Evolutionary conservation across 2,329 filamentous ascomycete genomes (phyloP).

Genomic region (Alternaria sp.): DNA sequence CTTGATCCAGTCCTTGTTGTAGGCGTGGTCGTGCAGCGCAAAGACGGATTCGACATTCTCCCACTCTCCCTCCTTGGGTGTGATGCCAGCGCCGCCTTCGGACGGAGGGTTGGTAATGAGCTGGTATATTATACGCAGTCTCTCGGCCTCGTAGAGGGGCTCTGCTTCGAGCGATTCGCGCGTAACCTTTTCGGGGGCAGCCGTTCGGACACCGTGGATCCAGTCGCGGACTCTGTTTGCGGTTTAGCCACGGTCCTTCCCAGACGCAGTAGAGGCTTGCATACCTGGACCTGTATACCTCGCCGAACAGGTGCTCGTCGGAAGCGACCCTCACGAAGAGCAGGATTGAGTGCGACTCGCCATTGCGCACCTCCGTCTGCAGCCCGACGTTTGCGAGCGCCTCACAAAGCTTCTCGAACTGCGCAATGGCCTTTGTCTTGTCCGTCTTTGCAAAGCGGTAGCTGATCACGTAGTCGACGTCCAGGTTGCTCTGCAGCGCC

Average conservation of each 20-base stretch:
- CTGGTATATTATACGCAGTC: constrained; percentile 85
- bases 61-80: constrained; percentile 59
- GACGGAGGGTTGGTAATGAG: constrained; percentile 62
- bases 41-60: constrained; percentile 58
- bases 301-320: constrained; percentile 73
- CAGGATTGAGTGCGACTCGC: constrained; percentile 75
- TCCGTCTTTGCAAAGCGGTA: constrained; percentile 76
- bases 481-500: constrained; percentile 61
- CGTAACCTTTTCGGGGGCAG: constrained; percentile 77
- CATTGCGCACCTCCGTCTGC: constrained; percentile 83
- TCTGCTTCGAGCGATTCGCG: constrained; percentile 71
- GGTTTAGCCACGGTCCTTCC: neutral
- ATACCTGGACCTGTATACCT: constrained; percentile 81
- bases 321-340: constrained; percentile 84
- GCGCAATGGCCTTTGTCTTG: constrained; percentile 70
- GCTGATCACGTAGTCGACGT: constrained; percentile 88
- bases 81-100: constrained; percentile 60
- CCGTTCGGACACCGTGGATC: constrained; percentile 84
- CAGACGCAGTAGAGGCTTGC: neutral
- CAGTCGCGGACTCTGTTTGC: constrained; percentile 80
- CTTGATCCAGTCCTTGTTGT: constrained; percentile 62
- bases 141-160: constrained; percentile 85
- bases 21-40: constrained; percentile 57
- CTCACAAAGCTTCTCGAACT: constrained; percentile 79
- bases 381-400: constrained; percentile 81